Conservation (phyloP, 495 filamentous ascomycete genomes). For the Podospora pseudocomata region DNA sequence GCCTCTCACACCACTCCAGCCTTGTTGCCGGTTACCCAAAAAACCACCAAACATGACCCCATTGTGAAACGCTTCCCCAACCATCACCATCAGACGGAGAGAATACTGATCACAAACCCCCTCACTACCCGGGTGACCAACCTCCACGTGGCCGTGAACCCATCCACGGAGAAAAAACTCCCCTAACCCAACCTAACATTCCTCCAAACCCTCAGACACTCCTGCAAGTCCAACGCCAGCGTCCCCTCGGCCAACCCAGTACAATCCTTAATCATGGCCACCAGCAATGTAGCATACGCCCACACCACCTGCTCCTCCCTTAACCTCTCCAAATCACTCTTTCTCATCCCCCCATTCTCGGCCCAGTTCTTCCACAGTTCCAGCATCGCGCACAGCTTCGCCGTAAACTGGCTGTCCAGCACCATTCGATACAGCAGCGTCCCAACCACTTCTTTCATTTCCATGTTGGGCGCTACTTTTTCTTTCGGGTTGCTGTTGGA, state of each 20-base stretch:
- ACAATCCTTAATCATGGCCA: constrained; percentile 50
- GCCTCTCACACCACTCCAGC: not conserved
- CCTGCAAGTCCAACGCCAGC: constrained; percentile 57
- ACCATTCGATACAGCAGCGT: constrained; percentile 54
- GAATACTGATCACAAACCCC: not conserved
- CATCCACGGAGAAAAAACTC: not conserved
- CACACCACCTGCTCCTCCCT: constrained; percentile 45
- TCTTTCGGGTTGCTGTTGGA: constrained; percentile 13
- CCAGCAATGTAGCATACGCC: constrained; percentile 50
- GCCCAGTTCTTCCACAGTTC: constrained; percentile 57
- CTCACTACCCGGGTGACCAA: not conserved
- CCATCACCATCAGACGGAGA: not conserved
- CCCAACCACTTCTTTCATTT: constrained; percentile 44
- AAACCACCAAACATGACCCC: not conserved
- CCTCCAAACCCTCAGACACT: constrained; percentile 58
- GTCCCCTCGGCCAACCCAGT: constrained; percentile 47
- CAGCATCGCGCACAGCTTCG: constrained; percentile 46
- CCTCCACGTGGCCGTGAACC: not conserved
- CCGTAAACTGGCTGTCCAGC: constrained; percentile 45
- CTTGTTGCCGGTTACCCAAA: not conserved
- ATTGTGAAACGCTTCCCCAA: not conserved
- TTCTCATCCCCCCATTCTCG: constrained; percentile 56
- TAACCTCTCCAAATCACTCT: constrained; percentile 45
- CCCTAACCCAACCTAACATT: constrained; percentile 43
- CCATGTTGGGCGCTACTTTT: constrained; percentile 17